Percentiles rank a stretch among this genome's conserved stretches.
Conservation (phyloP, 371 early-diverging fungal species). For the Mortierella sp. region DNA sequence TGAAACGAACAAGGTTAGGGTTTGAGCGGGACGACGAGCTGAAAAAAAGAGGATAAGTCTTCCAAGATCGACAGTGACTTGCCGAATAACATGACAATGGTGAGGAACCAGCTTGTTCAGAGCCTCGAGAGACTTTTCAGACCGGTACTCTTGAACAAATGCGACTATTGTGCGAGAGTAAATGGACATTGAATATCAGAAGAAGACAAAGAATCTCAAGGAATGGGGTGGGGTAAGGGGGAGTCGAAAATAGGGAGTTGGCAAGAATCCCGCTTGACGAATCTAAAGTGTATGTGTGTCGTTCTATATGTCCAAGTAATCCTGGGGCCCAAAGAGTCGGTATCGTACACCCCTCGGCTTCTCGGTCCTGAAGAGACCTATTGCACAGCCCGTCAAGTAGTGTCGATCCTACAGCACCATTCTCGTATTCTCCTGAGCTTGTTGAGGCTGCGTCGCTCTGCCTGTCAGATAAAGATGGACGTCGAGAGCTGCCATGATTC, state of each 20-base stretch:
- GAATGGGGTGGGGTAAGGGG: background rate
- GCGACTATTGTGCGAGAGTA: conserved; percentile 69
- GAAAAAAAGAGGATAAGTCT: conserved; percentile 21
- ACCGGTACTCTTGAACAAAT: conserved; percentile 91
- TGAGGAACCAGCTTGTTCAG: conserved; percentile 90
- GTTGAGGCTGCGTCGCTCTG: background rate
- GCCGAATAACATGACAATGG: conserved; percentile 83
- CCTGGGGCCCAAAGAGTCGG: too few relatives aligned
- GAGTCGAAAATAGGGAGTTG: conserved; percentile 7
- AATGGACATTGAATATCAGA: background rate
- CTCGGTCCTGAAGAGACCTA: too few relatives aligned
- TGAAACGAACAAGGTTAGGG: conserved; percentile 5
- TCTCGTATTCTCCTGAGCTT: background rate
- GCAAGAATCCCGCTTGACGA: background rate
- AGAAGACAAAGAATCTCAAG: background rate
- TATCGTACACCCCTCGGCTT: too few relatives aligned
- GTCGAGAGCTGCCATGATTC: background rate
- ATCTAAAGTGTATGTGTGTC: too few relatives aligned
- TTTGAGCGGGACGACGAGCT: background rate
- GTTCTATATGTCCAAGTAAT: too few relatives aligned
- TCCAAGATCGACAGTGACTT: too few relatives aligned
- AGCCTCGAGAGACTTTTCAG: conserved; percentile 87
- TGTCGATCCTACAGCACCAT: too few relatives aligned
- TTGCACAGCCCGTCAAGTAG: too few relatives aligned
- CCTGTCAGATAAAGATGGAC: background rate